A percentile compares a stretch with the other conserved stretches of the same genome.
Conservation (phyloP, 345 rosid species). For the Brassica rapa region DNA sequence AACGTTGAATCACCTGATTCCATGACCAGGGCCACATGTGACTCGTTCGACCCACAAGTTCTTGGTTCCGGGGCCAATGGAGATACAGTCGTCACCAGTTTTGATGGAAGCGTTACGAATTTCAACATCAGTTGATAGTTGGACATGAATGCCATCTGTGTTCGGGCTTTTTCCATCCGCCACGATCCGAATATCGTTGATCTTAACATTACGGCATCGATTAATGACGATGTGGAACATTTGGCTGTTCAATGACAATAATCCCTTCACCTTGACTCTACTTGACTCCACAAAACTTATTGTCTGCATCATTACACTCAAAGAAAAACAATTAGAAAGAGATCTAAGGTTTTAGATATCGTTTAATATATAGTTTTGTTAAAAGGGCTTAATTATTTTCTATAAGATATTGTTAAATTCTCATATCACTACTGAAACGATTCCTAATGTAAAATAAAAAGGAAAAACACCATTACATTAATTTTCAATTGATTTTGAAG, state of each 20-base stretch:
- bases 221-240: slow-evolving; percentile 4
- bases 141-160: not conserved
- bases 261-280: not conserved
- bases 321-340: not conserved
- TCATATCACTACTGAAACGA: not conserved
- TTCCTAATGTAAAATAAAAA: not conserved
- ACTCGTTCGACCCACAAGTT: not conserved
- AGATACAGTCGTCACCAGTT: slow-evolving; percentile 1
- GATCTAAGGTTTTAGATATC: not conserved
- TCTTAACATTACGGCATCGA: not conserved
- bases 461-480: not conserved
- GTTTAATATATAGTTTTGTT: not conserved
- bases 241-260: slow-evolving; percentile 8
- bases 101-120: not conserved
- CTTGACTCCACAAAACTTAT: not conserved
- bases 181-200: not conserved
- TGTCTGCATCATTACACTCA: not conserved
- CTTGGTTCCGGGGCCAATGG: slow-evolving; percentile 1
- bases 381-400: not conserved
- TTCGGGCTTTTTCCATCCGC: not conserved
- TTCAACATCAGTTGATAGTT: not conserved
- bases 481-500: not conserved
- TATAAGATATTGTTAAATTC: not conserved
- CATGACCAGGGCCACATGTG: not conserved
- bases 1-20: not conserved